These are phyloP conservation scores for Diaporthe vaccinii DNA, from an alignment of 2,329 filamentous ascomycete species.

Conservation along the genomic window DNA sequence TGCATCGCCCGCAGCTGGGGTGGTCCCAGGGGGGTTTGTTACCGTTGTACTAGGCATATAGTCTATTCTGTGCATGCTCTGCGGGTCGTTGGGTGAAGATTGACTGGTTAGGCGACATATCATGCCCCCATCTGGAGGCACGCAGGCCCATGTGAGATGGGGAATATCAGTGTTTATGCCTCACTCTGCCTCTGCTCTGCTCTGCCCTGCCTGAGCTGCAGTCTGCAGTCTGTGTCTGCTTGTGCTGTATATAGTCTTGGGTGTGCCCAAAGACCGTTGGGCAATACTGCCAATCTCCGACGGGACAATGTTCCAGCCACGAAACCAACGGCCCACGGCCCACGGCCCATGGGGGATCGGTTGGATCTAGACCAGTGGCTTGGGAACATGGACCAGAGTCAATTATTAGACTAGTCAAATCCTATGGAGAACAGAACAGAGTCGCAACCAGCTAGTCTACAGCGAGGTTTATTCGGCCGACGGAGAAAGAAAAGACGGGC, in stretches of 20 bases:
- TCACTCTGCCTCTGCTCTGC: not conserved
- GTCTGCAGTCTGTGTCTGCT: not conserved
- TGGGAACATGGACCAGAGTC: not conserved
- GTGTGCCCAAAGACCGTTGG: not conserved
- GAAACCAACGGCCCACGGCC: not conserved
- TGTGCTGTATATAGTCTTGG: not conserved
- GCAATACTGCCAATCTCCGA: slow-evolving; percentile 7
- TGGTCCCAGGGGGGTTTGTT: not conserved
- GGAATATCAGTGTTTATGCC: slow-evolving; percentile 1
- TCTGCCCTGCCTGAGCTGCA: not conserved
- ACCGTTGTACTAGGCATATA: not conserved
- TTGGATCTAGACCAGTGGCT: slow-evolving; percentile 22
- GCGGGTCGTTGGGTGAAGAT: not conserved
- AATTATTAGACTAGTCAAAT: not conserved
- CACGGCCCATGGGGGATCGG: not conserved
- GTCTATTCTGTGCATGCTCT: not conserved
- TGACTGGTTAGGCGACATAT: not conserved
- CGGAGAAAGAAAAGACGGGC: slow-evolving; percentile 1
- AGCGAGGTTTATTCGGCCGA: slow-evolving; percentile 17
- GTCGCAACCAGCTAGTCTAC: not conserved
- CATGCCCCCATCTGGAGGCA: not conserved
- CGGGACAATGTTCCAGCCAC: slow-evolving; percentile 2
- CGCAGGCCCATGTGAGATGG: slow-evolving; percentile 2
- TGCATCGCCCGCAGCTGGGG: slow-evolving; percentile 18
- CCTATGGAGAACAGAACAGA: not conserved